Conservation (phyloP, 169 alveolate species). For the Plasmodium sp. region DNA sequence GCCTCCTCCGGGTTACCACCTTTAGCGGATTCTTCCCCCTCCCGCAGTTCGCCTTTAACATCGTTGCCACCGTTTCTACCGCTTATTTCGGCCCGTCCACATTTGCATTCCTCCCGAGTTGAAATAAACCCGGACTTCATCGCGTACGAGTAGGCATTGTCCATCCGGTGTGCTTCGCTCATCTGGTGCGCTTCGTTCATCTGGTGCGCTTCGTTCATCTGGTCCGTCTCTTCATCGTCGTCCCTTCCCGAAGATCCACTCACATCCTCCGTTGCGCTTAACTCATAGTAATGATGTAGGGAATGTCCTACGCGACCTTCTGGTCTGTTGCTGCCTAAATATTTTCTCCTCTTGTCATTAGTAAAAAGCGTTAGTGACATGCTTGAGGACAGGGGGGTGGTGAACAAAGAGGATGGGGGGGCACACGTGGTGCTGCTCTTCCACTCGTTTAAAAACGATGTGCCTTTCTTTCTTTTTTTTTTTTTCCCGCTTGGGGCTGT, state of each 20-base stretch:
- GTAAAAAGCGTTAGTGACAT: slow-evolving; percentile 71
- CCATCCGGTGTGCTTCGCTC: not conserved
- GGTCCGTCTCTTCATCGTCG: slow-evolving; percentile 6
- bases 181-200: not conserved
- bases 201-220: not conserved
- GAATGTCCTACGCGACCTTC: slow-evolving; percentile 70
- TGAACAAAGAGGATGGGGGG: not conserved
- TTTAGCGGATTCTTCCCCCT: not conserved
- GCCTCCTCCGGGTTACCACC: not conserved
- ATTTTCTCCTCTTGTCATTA: slow-evolving; percentile 23
- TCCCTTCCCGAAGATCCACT: not conserved
- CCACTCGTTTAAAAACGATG: not conserved
- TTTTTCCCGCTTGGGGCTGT: not conserved
- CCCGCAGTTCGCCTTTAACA: not conserved
- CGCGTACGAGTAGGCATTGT: not conserved
- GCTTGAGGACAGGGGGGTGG: not conserved
- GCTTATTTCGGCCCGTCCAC: not conserved
- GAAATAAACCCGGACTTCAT: not conserved
- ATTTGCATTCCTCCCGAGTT: not conserved
- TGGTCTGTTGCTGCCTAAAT: slow-evolving; percentile 8
- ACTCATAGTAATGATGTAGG: slow-evolving; percentile 59
- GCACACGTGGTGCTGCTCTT: not conserved
- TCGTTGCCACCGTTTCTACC: not conserved
- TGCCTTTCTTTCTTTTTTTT: not conserved
- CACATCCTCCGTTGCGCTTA: not conserved